phyloP scores from a whole-genome alignment of 805 yeast species.

The Cyberlindnera euphorbiiphila region DNA sequence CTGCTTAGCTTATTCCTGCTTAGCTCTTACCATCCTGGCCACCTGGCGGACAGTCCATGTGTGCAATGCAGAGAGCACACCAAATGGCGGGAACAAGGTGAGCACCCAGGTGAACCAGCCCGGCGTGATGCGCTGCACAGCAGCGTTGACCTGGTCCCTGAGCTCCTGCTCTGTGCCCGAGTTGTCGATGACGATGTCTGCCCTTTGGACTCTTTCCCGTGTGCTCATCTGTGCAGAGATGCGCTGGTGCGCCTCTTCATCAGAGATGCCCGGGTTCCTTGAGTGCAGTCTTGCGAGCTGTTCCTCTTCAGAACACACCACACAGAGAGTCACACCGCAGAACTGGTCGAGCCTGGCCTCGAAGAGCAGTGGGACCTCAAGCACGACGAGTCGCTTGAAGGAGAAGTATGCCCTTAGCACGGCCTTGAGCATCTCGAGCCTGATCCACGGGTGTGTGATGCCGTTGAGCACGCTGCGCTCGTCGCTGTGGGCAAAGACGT shows the following conservation, averaged over 20 bases:
- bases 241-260: conserved; percentile 66
- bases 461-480: conserved; percentile 60
- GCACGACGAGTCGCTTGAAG: conserved; percentile 51
- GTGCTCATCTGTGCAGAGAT: conserved; percentile 74
- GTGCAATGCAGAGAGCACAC: conserved; percentile 20
- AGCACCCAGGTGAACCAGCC: conserved; percentile 26
- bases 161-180: conserved; percentile 42
- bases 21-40: conserved; percentile 2
- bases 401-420: conserved; percentile 54
- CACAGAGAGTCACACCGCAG: conserved; percentile 71
- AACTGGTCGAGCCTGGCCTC: conserved; percentile 68
- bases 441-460: conserved; percentile 86
- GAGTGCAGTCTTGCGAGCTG: conserved; percentile 61
- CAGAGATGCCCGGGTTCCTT: conserved; percentile 65
- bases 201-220: conserved; percentile 48
- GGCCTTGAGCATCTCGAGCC: conserved; percentile 53
- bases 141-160: conserved; percentile 37
- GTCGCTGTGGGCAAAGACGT: conserved; percentile 67
- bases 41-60: conserved; percentile 10
- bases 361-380: conserved; percentile 89
- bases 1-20: not conserved
- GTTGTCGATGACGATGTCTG: conserved; percentile 71
- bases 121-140: conserved; percentile 40
- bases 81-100: conserved; percentile 42
- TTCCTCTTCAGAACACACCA: conserved; percentile 50